phyloP scores from a whole-genome alignment of 2,329 filamentous ascomycete species.

The Ceratocystis cacaofunesta region DNA sequence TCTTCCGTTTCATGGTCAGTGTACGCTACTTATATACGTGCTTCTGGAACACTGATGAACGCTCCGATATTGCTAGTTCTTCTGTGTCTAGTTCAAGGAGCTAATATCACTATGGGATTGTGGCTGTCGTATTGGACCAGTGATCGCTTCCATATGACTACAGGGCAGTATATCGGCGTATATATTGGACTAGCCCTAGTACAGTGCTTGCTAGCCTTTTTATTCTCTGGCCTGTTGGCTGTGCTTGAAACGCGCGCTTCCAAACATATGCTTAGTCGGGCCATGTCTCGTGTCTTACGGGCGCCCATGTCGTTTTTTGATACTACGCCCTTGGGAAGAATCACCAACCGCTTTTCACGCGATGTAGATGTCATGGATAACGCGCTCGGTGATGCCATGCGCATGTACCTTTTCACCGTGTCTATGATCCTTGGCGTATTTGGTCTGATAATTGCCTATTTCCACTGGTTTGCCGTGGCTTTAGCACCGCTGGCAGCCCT shows the following conservation, averaged over 20 bases:
- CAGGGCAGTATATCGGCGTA: conserved; percentile 56
- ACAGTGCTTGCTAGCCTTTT: conserved; percentile 63
- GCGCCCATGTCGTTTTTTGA: conserved; percentile 88
- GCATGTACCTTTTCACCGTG: conserved; percentile 82
- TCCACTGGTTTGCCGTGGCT: conserved; percentile 65
- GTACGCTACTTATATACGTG: conserved; percentile 61
- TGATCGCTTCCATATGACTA: conserved; percentile 52
- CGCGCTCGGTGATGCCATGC: conserved; percentile 70
- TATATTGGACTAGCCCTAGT: conserved; percentile 55
- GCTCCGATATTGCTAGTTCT: conserved; percentile 48
- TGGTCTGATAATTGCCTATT: conserved; percentile 83
- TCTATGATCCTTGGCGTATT: conserved; percentile 74
- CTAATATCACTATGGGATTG: conserved; percentile 74
- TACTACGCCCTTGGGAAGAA: conserved; percentile 84
- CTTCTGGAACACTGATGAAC: conserved; percentile 57
- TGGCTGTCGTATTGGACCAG: conserved; percentile 95
- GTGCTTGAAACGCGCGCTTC: conserved; percentile 68
- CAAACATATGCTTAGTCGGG: conserved; percentile 64
- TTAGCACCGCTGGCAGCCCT: conserved; percentile 52
- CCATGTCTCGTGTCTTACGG: conserved; percentile 60
- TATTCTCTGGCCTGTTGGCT: conserved; percentile 64
- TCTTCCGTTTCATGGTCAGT: conserved; percentile 67
- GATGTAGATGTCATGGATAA: conserved; percentile 98
- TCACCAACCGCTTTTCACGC: conserved; percentile 90
- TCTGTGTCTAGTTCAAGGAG: conserved; percentile 58